These are phyloP conservation scores for Ephemerocybe angulata DNA, from an alignment of 768 basidiomycete genomes.

Conservation along the genomic window DNA sequence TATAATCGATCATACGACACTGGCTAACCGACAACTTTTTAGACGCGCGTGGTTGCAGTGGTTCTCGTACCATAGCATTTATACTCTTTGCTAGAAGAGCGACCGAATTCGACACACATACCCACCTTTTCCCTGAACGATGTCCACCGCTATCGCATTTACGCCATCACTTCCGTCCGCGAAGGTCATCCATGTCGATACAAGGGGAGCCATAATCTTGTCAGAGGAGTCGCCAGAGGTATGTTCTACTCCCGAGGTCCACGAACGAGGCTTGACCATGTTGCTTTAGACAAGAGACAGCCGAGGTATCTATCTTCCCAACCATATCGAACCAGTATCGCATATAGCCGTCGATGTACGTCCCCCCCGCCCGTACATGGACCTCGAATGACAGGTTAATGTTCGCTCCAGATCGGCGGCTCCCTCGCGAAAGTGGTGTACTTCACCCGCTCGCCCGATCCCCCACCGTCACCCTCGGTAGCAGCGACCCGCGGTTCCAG, in stretches of 20 bases:
- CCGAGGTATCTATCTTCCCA: constrained; percentile 94
- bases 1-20: neutral
- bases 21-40: neutral
- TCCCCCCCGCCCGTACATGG: constrained; percentile 14
- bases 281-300: constrained; percentile 77
- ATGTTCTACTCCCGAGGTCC: constrained; percentile 21
- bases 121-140: too few species aligned
- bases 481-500: constrained; percentile 57
- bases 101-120: neutral
- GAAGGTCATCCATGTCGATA: constrained; percentile 91
- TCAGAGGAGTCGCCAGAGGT: constrained; percentile 95
- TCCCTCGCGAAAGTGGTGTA: constrained; percentile 98
- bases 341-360: constrained; percentile 97
- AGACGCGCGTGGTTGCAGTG: neutral
- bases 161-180: constrained; percentile 72
- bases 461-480: constrained; percentile 73
- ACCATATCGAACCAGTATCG: constrained; percentile 95
- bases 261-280: constrained; percentile 10
- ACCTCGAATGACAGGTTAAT: constrained; percentile 1
- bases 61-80: neutral
- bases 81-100: neutral
- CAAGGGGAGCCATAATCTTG: constrained; percentile 88
- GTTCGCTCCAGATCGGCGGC: constrained; percentile 75
- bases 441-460: constrained; percentile 90
- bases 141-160: constrained; percentile 29